Evolutionary conservation across 768 basidiomycete genomes (phyloP), one percentile per base, ranked within the genome.

Genomic region (Trametes coccinea): DNA sequence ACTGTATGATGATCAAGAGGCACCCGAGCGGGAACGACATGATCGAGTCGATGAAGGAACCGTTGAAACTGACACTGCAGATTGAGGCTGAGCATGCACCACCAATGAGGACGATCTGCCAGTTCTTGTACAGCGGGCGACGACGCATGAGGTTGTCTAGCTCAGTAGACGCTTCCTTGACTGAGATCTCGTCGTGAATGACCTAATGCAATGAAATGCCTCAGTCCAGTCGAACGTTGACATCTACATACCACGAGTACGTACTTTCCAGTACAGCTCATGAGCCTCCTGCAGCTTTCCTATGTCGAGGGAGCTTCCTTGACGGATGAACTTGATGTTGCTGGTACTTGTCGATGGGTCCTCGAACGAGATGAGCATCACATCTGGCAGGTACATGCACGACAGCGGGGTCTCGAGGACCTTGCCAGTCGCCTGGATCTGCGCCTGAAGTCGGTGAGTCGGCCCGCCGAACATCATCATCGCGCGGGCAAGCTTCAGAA

Each of bases 381-480:
- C 81, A 62, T 87, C 86, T 3, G 88, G 88, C 31, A 90, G 74
- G 70, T 92, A 90, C 73, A 93, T 80, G 74, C 91, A 88, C 68
- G 84, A 86, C 48, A 86, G 79, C 65, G 83, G 80, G 60, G 94
- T 79, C 63, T 94, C 92, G 29, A 95, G 82, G 13, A 93, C 90
- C 6, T 80, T 81, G 13, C 87, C 90, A 1, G 92, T 90, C 13
- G 88, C 86, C 70, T 86, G 84, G 58, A 94, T 85, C 71, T 94
- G 92, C 1, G 90, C 82, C 68, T 88, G 90, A 17, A 95, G 80
- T 44, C 92, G 88, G 72, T 95, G 91, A 11, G 88, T 83, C 17
- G 92, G 90, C 5, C 87, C 88, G 9, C 92, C 92, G 66, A 91
- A 93, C 84, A 90, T 91, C 90, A 94, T 95, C 81, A 95, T 86